Percentiles rank a stretch among this genome's conserved stretches.
These are phyloP conservation scores for Pichia paraexigua DNA, from an alignment of 805 yeast genomes.

Conservation along the genomic window DNA sequence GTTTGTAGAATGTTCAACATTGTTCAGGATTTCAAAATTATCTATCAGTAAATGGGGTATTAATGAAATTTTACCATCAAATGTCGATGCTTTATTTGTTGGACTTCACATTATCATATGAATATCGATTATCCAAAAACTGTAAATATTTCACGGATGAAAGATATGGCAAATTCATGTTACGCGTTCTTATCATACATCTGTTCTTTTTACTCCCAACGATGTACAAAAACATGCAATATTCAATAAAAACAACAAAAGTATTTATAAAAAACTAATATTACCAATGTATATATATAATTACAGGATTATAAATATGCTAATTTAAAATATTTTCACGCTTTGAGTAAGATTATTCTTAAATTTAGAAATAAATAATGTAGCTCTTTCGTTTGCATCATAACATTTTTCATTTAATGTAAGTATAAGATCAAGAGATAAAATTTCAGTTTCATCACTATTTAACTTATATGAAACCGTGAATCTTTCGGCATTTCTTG, in stretches of 20 bases:
- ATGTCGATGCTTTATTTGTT: constrained; percentile 4
- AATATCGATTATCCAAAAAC: neutral
- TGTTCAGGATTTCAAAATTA: constrained; percentile 5
- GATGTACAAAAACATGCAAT: no score
- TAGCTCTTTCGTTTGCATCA: constrained; percentile 42
- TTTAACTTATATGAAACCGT: constrained; percentile 25
- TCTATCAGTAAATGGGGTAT: constrained; percentile 13
- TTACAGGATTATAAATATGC: neutral
- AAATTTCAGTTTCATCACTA: constrained; percentile 14
- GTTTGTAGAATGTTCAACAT: no score
- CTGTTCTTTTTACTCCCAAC: no score
- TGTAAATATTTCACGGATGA: neutral
- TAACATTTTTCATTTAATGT: constrained; percentile 32
- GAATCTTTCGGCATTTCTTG: constrained; percentile 38
- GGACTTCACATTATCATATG: neutral
- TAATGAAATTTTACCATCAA: constrained; percentile 10
- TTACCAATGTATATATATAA: neutral
- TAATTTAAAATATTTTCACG: neutral
- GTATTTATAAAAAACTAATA: neutral
- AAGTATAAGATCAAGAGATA: constrained; percentile 30
- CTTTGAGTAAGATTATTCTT: constrained; percentile 9
- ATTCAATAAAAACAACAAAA: neutral
- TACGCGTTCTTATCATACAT: neutral
- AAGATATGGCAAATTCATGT: neutral
- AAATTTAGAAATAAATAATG: constrained; percentile 21